Conservation (phyloP, 2,329 filamentous ascomycete genomes). For the Sclerotinia borealis region DNA sequence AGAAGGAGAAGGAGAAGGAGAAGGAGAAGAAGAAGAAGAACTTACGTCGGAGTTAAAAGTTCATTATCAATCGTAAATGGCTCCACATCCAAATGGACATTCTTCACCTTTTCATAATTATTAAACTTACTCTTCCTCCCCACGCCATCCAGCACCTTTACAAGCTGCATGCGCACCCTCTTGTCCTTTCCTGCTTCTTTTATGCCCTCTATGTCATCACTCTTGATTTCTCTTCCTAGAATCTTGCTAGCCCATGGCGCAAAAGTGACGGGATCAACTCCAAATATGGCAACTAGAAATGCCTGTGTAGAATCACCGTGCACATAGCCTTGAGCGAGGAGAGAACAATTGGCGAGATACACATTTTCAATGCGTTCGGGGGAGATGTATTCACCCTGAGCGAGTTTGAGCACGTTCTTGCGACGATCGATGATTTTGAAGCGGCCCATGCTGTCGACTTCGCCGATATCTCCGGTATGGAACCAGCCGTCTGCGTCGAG, state of each 20-base stretch:
- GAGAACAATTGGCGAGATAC: constrained; percentile 73
- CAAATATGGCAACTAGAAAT: constrained; percentile 78
- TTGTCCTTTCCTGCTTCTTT: constrained; percentile 60
- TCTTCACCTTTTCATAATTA: constrained; percentile 77
- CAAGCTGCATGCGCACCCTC: constrained; percentile 66
- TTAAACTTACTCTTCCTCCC: constrained; percentile 84
- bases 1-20: background rate
- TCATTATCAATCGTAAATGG: constrained; percentile 94
- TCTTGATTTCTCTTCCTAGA: constrained; percentile 58
- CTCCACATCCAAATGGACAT: constrained; percentile 69
- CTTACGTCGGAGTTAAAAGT: constrained; percentile 80
- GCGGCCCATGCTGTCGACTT: constrained; percentile 77
- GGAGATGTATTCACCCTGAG: constrained; percentile 96
- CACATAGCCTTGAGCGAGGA: constrained; percentile 76
- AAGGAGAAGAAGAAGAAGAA: background rate
- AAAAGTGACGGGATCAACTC: constrained; percentile 78
- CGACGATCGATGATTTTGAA: constrained; percentile 92
- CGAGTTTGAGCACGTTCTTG: constrained; percentile 98
- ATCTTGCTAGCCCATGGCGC: constrained; percentile 74
- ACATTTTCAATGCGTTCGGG: constrained; percentile 97
- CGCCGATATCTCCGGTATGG: constrained; percentile 86
- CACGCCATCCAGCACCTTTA: constrained; percentile 73
- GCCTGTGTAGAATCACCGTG: constrained; percentile 85
- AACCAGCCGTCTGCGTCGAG: constrained; percentile 93
- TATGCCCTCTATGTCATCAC: constrained; percentile 61